phyloP scores from a whole-genome alignment of 257 asterid genomes.

The Rubia yunnanensis region DNA sequence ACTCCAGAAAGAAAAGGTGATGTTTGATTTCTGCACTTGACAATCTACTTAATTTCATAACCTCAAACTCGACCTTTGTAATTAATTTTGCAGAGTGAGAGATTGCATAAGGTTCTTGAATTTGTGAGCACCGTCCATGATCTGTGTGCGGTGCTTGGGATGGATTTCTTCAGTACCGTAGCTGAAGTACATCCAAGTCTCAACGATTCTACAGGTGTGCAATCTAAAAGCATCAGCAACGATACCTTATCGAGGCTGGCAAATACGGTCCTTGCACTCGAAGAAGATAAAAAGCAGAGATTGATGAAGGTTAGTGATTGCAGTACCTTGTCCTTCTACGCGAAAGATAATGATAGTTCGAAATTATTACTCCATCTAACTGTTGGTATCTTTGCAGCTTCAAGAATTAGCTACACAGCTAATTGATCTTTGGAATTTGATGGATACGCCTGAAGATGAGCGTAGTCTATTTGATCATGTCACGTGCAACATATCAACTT shows the following conservation, averaged over 20 bases:
- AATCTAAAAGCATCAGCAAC: conserved; percentile 86
- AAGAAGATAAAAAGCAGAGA: conserved; percentile 79
- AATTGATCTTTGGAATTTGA: conserved; percentile 94
- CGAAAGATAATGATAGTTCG: background rate
- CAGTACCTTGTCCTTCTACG: background rate
- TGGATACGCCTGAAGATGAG: conserved; percentile 86
- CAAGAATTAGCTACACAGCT: conserved; percentile 91
- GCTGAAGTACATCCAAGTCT: conserved; percentile 93
- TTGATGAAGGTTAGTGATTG: conserved; percentile 71
- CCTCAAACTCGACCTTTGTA: conserved; percentile 12
- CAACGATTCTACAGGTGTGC: conserved; percentile 65
- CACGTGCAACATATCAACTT: conserved; percentile 78
- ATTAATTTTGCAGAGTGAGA: conserved; percentile 65
- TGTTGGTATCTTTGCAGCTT: conserved; percentile 48
- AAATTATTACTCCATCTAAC: conserved; percentile 6
- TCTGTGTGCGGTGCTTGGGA: conserved; percentile 90
- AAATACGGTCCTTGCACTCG: conserved; percentile 61
- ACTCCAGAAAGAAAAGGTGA: conserved; percentile 92
- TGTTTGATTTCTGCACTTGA: conserved; percentile 3
- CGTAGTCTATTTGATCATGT: conserved; percentile 59
- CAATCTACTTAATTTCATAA: no score
- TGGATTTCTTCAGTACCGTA: conserved; percentile 73
- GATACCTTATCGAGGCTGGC: conserved; percentile 77
- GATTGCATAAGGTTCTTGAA: conserved; percentile 90
- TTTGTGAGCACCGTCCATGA: conserved; percentile 90